These are phyloP conservation scores for Camelina laxa DNA, from an alignment of 345 rosid genomes.

Conservation along the genomic window DNA sequence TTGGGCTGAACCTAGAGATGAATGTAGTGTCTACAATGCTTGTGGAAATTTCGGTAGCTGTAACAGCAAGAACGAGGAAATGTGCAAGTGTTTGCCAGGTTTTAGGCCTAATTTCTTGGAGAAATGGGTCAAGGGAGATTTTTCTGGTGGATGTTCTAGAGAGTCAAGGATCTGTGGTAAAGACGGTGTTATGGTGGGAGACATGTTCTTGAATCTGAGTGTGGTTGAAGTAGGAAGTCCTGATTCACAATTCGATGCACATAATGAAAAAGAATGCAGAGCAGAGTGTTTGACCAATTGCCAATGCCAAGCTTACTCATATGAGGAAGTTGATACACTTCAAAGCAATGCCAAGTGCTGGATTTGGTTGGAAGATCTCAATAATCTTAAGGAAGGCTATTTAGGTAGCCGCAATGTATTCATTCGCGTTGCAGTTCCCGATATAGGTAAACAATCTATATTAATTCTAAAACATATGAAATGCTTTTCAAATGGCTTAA, in stretches of 20 bases:
- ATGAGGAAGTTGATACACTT: slow-evolving; percentile 31
- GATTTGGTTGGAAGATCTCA: slow-evolving; percentile 64
- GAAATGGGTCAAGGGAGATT: slow-evolving; percentile 50
- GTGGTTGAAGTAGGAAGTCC: slow-evolving; percentile 63
- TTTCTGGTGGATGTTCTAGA: slow-evolving; percentile 52
- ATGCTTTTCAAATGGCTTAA: not conserved
- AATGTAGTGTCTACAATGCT: slow-evolving; percentile 51
- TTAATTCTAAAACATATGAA: not conserved
- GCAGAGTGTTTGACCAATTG: slow-evolving; percentile 58
- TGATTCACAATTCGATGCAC: slow-evolving; percentile 46
- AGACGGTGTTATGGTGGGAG: slow-evolving; percentile 37
- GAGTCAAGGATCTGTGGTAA: slow-evolving; percentile 50
- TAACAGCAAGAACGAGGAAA: slow-evolving; percentile 43
- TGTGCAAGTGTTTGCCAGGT: slow-evolving; percentile 59
- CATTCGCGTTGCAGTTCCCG: slow-evolving; percentile 53
- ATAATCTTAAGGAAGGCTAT: slow-evolving; percentile 57
- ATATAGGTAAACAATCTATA: slow-evolving; percentile 50
- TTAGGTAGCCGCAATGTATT: slow-evolving; percentile 47
- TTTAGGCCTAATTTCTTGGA: slow-evolving; percentile 47
- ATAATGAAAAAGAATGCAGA: slow-evolving; percentile 52
- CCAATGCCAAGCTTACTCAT: slow-evolving; percentile 71
- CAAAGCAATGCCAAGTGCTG: slow-evolving; percentile 48
- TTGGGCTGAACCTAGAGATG: slow-evolving; percentile 54
- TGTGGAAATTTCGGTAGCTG: slow-evolving; percentile 62
- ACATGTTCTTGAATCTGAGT: slow-evolving; percentile 54